A percentile compares a stretch with the other conserved stretches of the same genome.
These are phyloP conservation scores for Candida railenensis DNA, from an alignment of 805 yeast species.

Conservation along the genomic window DNA sequence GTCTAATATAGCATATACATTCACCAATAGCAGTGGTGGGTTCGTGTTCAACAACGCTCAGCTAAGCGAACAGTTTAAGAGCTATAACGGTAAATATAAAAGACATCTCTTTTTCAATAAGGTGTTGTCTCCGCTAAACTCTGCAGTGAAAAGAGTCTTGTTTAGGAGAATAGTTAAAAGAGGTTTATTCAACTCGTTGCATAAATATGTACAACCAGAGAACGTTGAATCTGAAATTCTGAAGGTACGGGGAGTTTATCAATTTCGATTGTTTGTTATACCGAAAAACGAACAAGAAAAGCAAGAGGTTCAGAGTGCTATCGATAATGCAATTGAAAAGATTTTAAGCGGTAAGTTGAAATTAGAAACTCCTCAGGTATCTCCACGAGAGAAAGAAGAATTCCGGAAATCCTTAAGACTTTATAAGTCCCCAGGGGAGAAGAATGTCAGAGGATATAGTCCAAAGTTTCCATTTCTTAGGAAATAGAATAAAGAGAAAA, in stretches of 20 bases:
- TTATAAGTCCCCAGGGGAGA: constrained; percentile 9
- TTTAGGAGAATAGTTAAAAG: constrained; percentile 22
- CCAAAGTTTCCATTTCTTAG: constrained; percentile 25
- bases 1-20: constrained; percentile 34
- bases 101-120: constrained; percentile 20
- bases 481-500: too few relatives aligned
- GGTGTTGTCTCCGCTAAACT: constrained; percentile 26
- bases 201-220: not conserved
- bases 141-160: constrained; percentile 29
- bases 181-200: constrained; percentile 15
- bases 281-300: constrained; percentile 21
- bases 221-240: not conserved
- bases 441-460: constrained; percentile 14
- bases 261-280: constrained; percentile 15
- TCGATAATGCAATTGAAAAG: constrained; percentile 12
- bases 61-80: constrained; percentile 18
- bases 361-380: not conserved
- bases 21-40: constrained; percentile 25
- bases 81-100: constrained; percentile 29
- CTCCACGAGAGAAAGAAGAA: not conserved
- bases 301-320: constrained; percentile 6
- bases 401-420: not conserved
- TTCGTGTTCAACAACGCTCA: constrained; percentile 23
- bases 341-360: constrained; percentile 1
- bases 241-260: constrained; percentile 24